Base-by-base conservation (phyloP, 2,329 filamentous ascomycete genomes). In the Exophiala lecanii-corni region DNA sequence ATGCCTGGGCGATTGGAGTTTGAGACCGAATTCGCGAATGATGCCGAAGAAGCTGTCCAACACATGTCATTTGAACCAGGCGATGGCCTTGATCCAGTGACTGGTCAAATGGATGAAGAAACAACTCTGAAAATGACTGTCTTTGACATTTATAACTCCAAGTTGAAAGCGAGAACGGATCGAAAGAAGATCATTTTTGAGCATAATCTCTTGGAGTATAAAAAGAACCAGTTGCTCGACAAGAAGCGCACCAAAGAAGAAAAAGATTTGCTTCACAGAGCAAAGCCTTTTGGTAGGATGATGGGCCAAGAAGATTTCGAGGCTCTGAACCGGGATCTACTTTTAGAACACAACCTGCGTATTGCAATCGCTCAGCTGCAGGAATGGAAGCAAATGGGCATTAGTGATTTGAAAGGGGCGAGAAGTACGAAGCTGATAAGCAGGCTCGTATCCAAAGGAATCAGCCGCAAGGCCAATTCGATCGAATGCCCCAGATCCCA, bases 1-100 rank as follows among this genome's bases (percentile, higher is more conserved):
- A 98, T 98, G 92, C 92, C 92, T 2, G 92, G 92, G 33, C 88
- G 92, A 30, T 68, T 98, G 53, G 92, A 98, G 60, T 98, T 98
- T 53, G 92, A 98, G 72, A 96, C 87, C 0, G 92, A 98, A 59
- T 92, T 95, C 61, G 86, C 91, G 59, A 98, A 98, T 59, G 92
- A 98, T 59, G 92, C 92, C 1, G 92, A 98, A 68, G 94, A 97
- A 67, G 91, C 91, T 0, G 92, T 98, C 2, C 92, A 98, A 63
- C 82, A 94, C 51, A 97, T 98, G 89, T 86, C 94, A 52, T 98
- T 98, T 59, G 91, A 97, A 44, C 91, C 92, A 0, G 92, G 92
- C 18, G 91, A 96, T 66, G 92, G 92, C 44, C 74, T 94, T 54
- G 94, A 95, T 59, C 82, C 85, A 1, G 71, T 75, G 2, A 95